Evolutionary conservation across 495 filamentous ascomycete genomes (phyloP), one percentile per base, ranked within the genome.

Genomic region (Penicillium silybi): DNA sequence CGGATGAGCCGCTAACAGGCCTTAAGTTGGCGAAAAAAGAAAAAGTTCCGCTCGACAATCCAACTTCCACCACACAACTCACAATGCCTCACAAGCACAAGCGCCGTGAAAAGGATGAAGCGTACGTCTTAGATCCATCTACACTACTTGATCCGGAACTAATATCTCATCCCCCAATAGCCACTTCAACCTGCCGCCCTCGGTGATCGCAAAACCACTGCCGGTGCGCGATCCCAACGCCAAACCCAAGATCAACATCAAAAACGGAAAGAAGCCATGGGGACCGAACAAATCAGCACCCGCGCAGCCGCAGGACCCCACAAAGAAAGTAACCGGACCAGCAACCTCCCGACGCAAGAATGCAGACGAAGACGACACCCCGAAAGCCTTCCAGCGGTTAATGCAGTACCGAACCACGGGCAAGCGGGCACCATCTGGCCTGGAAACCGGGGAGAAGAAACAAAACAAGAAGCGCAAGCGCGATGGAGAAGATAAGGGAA

Each of bases 41-140:
- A 65, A 65, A 65, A 63, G 52, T 54, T 58, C 53, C 44, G 42
- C 56, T 37, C 38, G 35, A 47, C 40, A 38, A 37, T 46, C 53
- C 40, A 52, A 49, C 48, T 43, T 18, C 35, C 42, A 41, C 17
- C 37, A 58, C 38, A 52, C 57, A 52, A 46, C 16, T 48, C 67
- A 77, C 39, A 48, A 93, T 93, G 89, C 89, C 89, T 72, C 88
- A 92, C 76, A 93, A 92, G 68, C 88, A 93, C 65, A 90, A 86
- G 64, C 43, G 78, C 75, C 62, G 81, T 65, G 63, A 81, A 52
- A 79, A 80, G 48, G 77, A 62, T 46, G 46, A 69, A 37, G 49
- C 57, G 71, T 79, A 72, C 59, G 58, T 52, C 15, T 15, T 32
- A 3, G 8, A 11, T 22, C 0, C 17, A 23, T 4, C 18, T 20